Evolutionary conservation across 2,329 filamentous ascomycete genomes (phyloP), one percentile per base, ranked within the genome.

Genomic region (Chaetomium strumarium): DNA sequence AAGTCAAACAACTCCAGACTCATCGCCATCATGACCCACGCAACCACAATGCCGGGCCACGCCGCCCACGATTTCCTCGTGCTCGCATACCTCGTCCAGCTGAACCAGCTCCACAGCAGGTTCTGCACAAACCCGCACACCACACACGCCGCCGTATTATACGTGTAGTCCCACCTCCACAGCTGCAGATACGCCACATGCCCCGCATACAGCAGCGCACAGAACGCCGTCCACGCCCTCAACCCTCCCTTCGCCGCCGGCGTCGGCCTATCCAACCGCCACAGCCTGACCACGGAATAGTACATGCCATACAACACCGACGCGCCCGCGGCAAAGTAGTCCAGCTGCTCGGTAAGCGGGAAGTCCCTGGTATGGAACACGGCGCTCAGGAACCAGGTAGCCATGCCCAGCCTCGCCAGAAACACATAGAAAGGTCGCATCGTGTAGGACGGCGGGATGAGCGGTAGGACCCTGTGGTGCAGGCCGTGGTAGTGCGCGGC

Each of bases 71-170:
- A 70, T 58, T 85, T 80, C 42, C 83, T 81, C 16, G 86, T 81
- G 68, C 83, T 82, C 58, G 77, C 75, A 70, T 92, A 97, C 61
- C 85, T 80, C 59, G 74, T 73, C 61, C 87, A 81, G 66, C 87
- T 91, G 70, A 95, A 96, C 69, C 81, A 86, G 40, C 78, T 88
- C 93, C 93, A 97, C 53, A 97, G 72, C 4, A 84, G 48, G 63
- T 97, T 96, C 66, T 90, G 85, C 5, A 91, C 68, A 38, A 90
- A 75, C 3, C 93, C 93, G 11, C 87, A 81, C 3, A 79, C 82
- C 17, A 99, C 88, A 64, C 97, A 99, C 47, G 91, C 93, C 1
- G 86, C 83, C 90, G 99, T 97, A 68, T 99, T 99, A 73, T 99
- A 99, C 5, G 86, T 87, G 68, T 99, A 99, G 69, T 97, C 88